A percentile compares a stretch with the other conserved stretches of the same genome.
phyloP scores from a whole-genome alignment of 1,284 basidiomycete genomes.

The Xerocomus cyaneibrunnescens region DNA sequence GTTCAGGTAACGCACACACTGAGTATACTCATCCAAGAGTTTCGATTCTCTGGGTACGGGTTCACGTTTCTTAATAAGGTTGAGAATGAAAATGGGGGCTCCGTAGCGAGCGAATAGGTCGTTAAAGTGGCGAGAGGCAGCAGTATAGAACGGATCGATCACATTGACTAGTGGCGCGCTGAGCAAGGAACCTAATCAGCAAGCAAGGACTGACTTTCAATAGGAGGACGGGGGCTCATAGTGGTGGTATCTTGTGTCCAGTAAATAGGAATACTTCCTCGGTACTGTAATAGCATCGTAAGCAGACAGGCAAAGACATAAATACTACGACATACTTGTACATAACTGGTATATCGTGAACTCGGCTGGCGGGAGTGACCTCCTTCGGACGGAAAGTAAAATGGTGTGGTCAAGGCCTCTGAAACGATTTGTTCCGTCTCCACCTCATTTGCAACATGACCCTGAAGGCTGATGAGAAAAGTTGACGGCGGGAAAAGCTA shows the following conservation, averaged over 20 bases:
- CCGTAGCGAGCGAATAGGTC: constrained; percentile 91
- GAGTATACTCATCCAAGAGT: constrained; percentile 86
- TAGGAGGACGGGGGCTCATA: constrained; percentile 91
- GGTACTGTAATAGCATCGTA: constrained; percentile 54
- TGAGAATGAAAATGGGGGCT: constrained; percentile 89
- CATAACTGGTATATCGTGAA: constrained; percentile 92
- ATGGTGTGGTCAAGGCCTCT: constrained; percentile 90
- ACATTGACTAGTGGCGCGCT: constrained; percentile 67
- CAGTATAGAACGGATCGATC: constrained; percentile 94
- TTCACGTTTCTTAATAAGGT: constrained; percentile 88
- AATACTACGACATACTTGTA: constrained; percentile 55
- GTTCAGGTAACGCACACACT: constrained; percentile 92
- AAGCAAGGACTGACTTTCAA: constrained; percentile 71
- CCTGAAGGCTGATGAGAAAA: constrained; percentile 47
- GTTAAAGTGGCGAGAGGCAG: constrained; percentile 93
- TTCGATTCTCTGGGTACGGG: constrained; percentile 91
- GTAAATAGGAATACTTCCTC: constrained; percentile 94
- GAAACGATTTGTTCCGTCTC: constrained; percentile 99
- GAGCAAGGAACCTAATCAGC: not conserved
- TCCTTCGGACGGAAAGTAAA: constrained; percentile 62
- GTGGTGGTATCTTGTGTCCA: constrained; percentile 95
- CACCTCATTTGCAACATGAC: constrained; percentile 98
- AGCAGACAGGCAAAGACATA: not conserved
- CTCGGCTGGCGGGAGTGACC: constrained; percentile 54
- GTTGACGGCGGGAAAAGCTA: not conserved